Base-by-base conservation (phyloP, 1,284 basidiomycete genomes). In the Mycena sp. region DNA sequence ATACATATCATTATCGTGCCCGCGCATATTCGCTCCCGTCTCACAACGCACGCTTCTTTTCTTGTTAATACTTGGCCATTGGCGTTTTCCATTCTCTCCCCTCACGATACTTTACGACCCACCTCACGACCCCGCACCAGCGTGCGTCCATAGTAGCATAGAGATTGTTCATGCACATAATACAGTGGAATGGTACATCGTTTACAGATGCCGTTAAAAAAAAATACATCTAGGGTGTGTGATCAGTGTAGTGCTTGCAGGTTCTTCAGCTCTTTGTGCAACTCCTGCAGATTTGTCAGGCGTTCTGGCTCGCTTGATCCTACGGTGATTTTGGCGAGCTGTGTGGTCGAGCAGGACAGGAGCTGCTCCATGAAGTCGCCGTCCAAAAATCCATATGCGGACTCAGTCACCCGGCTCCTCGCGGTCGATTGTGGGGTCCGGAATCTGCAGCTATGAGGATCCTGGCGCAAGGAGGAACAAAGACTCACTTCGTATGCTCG, bases 281-380 rank as follows among this genome's bases (percentile, higher is more conserved):
- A 74, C 59, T 83, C 78, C 12, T 81, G 72, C 2, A 81, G 71
- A 62, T 83, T 70, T 17, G 78, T 80, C 28, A 92, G 72, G 46
- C 74, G 76, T 72, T 91, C 89, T 2, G 85, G 83, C 50, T 84
- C 81, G 55, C 78, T 85, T 19, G 79, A 77, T 19, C 90, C 90
- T 29, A 78, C 70, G 70, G 88, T 76, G 10, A 90, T 81, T 63
- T 81, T 77, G 37, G 75, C 70, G 11, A 77, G 72, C 32, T 75
- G 73, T 32, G 74, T 70, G 3, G 80, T 38, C 21, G 59, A 32
- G 21, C 44, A 26, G 1, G 44, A 26, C 71, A 94, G 79, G 77
- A 91, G 89, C 29, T 81, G 78, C 74, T 95, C 92, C 28, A 96
- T 76, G 70, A 95, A 94, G 72, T 95, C 92, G 3, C 95, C 96